Base-by-base conservation (phyloP, 805 yeast genomes). In the Starmerella asiatica region DNA sequence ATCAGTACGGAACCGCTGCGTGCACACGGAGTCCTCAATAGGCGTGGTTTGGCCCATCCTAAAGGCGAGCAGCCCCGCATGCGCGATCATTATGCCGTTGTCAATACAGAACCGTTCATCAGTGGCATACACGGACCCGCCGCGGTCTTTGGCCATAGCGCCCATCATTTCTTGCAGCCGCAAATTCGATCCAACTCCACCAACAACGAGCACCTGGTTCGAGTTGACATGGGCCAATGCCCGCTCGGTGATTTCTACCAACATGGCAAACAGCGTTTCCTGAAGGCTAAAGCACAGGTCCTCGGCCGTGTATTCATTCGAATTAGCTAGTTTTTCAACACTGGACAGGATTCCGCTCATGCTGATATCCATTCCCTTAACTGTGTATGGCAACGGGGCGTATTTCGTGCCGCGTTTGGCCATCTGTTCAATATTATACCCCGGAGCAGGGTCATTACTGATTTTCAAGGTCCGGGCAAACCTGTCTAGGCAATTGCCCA, bases 41-140 rank as follows among this genome's bases (percentile, higher is more conserved):
- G 63, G 69, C 2, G 73, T 72, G 12, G 55, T 53, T 40, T 73
- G 75, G 1, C 96, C 95, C 69, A 77, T 79, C 50, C 97, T 67
- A 55, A 75, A 85, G 38, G 80, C 82, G 43, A 91, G 58, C 35
- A 91, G 63, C 0, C 98, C 98, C 0, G 98, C 97, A 54, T 91
- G 98, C 0, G 98, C 98, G 53, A 91, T 91, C 98, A 91, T 91
- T 29, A 88, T 91, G 9, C 98, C 98, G 55, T 91, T 91, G 57
- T 91, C 98, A 32, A 91, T 91, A 61, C 98, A 91, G 56, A 91
- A 88, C 43, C 97, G 63, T 56, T 91, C 97, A 59, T 91, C 98
- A 0, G 98, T 91, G 3, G 98, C 95, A 56, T 69, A 84, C 3
- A 91, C 78, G n/a, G 73, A 68, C 0, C 97, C 97, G 49, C 76